Percentiles rank a stretch among this genome's conserved stretches.
phyloP scores from a whole-genome alignment of 1,139 yeast species.

The Hemisphaericaspora subhashii region DNA sequence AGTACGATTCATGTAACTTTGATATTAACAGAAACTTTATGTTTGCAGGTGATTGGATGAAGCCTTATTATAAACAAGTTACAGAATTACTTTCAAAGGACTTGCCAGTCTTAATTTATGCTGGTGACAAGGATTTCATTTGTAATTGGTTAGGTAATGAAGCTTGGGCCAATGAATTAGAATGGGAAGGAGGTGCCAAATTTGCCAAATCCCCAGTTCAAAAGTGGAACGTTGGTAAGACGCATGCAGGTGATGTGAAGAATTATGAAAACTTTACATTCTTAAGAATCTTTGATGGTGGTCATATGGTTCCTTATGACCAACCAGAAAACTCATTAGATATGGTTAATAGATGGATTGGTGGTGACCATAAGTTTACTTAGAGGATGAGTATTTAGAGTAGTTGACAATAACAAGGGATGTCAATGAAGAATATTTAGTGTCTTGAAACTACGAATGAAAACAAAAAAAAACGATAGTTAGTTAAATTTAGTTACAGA shows the following conservation, averaged over 20 bases:
- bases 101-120: conserved; percentile 72
- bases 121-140: conserved; percentile 85
- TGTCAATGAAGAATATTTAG: too few species aligned
- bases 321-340: conserved; percentile 48
- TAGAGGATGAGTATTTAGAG: background rate
- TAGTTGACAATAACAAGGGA: too few species aligned
- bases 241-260: conserved; percentile 48
- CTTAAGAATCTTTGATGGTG: conserved; percentile 48
- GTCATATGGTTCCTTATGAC: conserved; percentile 53
- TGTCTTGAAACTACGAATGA: too few species aligned
- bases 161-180: conserved; percentile 74
- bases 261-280: conserved; percentile 47
- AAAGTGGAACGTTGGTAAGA: conserved; percentile 40
- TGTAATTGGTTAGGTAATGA: conserved; percentile 87
- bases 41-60: conserved; percentile 92
- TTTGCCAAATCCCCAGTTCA: conserved; percentile 45
- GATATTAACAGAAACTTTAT: conserved; percentile 80
- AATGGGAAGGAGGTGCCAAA: conserved; percentile 61
- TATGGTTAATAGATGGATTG: conserved; percentile 49
- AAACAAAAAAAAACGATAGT: too few species aligned
- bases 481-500: too few species aligned
- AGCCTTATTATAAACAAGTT: conserved; percentile 73
- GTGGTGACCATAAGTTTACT: conserved; percentile 31
- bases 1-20: conserved; percentile 81
- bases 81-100: conserved; percentile 55